Base-by-base conservation (phyloP, 2,329 filamentous ascomycete species). In the Chaetomiaceae sp. region DNA sequence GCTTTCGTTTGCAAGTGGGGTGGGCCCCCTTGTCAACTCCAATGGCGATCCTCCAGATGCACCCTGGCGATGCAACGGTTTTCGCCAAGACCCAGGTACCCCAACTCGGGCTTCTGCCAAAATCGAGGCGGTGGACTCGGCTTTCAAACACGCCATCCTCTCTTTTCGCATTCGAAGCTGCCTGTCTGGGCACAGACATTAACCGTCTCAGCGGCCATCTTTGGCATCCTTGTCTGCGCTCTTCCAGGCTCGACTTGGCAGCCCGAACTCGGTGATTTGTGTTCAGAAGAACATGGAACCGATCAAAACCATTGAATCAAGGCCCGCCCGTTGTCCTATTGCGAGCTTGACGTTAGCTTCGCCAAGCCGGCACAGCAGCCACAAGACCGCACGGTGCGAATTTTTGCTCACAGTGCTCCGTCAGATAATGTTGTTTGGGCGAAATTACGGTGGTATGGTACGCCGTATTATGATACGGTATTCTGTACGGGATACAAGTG, bases 221-320 rank as follows among this genome's bases (percentile, higher is more conserved):
- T 23, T 16, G 8, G 19, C 17, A 14, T 14, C 25, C 12, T 21
- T 21, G 17, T 9, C 7, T 16, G 19, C 7, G 14, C 8, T 17
- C 12, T 16, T 8, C 25, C 19, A 30, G 10, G 21, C 14, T n/a
- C 23, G 20, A 42, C 38, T 42, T 42, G 27, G 38, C 46, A 23
- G 30, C 5, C 31, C n/a, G 38, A 35, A n/a, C 46, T 48, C 46
- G 46, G 44, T 42, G 46, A 48, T 48, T 48, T 48, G 46, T 35
- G 23, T 17, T 20, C 30, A 19, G 16, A 1, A 27, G 3, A 35
- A 35, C 25, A 16, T 33, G 44, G 44, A 47, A 47, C 20, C 44
- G 35, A 47, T 40, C 5, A 33, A 33, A 13, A 47, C 44, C 44
- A 47, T 47, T 40, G 44, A 47, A 40, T 17, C 25, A 31, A 33